phyloP scores from a whole-genome alignment of 495 filamentous ascomycete species.

The Xylaria sp. region DNA sequence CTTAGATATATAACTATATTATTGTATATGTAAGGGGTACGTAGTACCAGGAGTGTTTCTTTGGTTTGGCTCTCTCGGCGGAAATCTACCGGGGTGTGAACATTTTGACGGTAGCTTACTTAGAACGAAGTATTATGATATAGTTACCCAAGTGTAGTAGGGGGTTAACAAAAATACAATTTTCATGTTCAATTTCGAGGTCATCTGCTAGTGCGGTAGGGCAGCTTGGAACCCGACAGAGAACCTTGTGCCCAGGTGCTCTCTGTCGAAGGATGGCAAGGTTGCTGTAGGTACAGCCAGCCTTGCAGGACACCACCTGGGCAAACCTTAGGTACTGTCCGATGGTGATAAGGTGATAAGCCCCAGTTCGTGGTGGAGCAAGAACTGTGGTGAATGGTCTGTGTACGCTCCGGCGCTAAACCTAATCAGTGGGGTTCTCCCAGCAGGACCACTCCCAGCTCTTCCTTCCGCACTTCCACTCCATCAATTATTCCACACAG shows the following conservation, averaged over 20 bases:
- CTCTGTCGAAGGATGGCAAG: not conserved
- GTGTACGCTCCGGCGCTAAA: constrained; percentile 16
- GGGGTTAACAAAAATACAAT: not conserved
- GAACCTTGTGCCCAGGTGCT: not conserved
- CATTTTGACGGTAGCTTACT: not conserved
- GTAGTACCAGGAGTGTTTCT: too few species aligned
- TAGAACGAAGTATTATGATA: not conserved
- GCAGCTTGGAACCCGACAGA: not conserved
- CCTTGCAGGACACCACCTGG: not conserved
- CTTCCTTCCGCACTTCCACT: constrained; percentile 30
- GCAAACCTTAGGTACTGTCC: not conserved
- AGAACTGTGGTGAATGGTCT: not conserved
- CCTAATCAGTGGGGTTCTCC: constrained; percentile 16
- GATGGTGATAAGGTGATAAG: constrained; percentile 22
- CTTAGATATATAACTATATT: too few species aligned
- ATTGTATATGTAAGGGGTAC: too few species aligned
- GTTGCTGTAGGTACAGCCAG: not conserved
- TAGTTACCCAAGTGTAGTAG: too few species aligned
- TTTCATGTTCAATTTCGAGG: not conserved
- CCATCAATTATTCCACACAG: constrained; percentile 44
- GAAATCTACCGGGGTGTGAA: not conserved
- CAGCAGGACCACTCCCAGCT: constrained; percentile 27
- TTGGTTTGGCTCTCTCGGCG: too few species aligned
- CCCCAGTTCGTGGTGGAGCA: constrained; percentile 12
- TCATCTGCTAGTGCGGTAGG: not conserved